A percentile compares a stretch with the other conserved stretches of the same genome.
phyloP scores from a whole-genome alignment of 352 stramenopile species.

The Pythium phragmiticola region DNA sequence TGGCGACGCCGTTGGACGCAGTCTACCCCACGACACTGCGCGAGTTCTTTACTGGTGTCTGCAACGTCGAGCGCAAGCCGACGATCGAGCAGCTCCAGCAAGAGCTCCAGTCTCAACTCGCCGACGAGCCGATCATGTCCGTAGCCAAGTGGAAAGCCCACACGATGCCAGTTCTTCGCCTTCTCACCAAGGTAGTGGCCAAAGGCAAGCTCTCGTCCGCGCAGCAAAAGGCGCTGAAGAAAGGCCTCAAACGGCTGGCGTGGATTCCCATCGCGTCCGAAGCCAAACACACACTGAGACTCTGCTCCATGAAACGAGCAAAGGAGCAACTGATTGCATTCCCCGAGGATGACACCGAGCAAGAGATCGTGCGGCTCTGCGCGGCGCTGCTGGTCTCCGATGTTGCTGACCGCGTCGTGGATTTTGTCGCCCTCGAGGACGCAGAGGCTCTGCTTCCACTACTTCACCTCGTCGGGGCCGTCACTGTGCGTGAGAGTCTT shows the following conservation, averaged over 20 bases:
- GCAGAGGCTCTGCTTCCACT: conserved; percentile 6
- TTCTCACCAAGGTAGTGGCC: conserved; percentile 41
- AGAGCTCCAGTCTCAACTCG: conserved; percentile 1
- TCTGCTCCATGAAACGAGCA: conserved; percentile 17
- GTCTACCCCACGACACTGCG: conserved; percentile 54
- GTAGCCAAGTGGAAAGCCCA: conserved; percentile 29
- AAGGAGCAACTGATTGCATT: conserved; percentile 33
- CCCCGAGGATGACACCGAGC: conserved; percentile 1
- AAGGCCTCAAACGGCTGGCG: conserved; percentile 12
- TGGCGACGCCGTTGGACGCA: conserved; percentile 33
- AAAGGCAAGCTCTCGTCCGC: conserved; percentile 42
- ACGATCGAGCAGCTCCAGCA: conserved; percentile 44
- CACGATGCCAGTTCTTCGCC: conserved; percentile 40
- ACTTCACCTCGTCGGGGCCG: conserved; percentile 13
- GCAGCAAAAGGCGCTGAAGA: conserved; percentile 46
- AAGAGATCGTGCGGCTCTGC: conserved; percentile 24
- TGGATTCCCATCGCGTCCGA: conserved; percentile 19
- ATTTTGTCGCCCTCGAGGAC: conserved; percentile 16
- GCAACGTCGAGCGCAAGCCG: conserved; percentile 59
- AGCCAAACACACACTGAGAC: neutral
- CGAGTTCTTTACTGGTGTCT: conserved; percentile 66
- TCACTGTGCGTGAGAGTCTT: conserved; percentile 18
- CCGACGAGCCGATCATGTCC: neutral
- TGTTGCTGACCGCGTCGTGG: neutral
- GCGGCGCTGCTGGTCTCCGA: conserved; percentile 12